Evolutionary conservation across 2,329 filamentous ascomycete genomes (phyloP), one percentile per base, ranked within the genome.

Genomic region (Hypoxylon sp.): DNA sequence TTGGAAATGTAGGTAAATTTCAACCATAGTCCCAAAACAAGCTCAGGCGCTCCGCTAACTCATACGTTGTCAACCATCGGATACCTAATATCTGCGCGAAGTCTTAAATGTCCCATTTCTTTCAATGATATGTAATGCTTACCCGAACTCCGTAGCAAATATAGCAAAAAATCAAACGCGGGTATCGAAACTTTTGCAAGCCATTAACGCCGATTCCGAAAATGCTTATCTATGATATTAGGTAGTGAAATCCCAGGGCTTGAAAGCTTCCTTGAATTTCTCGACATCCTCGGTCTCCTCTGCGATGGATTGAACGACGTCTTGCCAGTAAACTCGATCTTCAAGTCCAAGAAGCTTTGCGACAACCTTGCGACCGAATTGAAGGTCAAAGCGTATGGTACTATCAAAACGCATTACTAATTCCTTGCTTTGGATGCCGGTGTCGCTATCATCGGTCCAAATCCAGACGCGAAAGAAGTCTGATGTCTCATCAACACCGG

Each of bases 391-490:
- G 13, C 91, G 88, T 70, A 92, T 87, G 17, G 88, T 89, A 26
- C 89, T 83, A 66, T 90, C 87, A 8, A 98, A 85, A 5, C 89
- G 89, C 82, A 98, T 88, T 59, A 94, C 85, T 64, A 98, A 83
- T 63, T 89, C 90, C 72, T 90, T 90, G 69, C 92, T 89, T 76
- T 88, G 85, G 71, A 89, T 86, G 59, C 77, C 80, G 74, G 84
- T 82, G 73, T 88, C 81, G 66, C 84, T 84, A 69, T 86, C 81
- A 71, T 87, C 84, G 33, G 84, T 85, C 92, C 92, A 96, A 57
- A 97, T 88, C 89, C 93, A 93, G 5, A 96, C 84, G 26, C 93
- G 88, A 80, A 97, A 94, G 81, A 92, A 97, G 78, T 97, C 89
- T 8, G 86, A 82, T 14, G 76, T 79, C 17, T 86, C 82, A 66